These are phyloP conservation scores for Fusarium fracticaudum DNA, from an alignment of 2,329 filamentous ascomycete species.

Conservation along the genomic window DNA sequence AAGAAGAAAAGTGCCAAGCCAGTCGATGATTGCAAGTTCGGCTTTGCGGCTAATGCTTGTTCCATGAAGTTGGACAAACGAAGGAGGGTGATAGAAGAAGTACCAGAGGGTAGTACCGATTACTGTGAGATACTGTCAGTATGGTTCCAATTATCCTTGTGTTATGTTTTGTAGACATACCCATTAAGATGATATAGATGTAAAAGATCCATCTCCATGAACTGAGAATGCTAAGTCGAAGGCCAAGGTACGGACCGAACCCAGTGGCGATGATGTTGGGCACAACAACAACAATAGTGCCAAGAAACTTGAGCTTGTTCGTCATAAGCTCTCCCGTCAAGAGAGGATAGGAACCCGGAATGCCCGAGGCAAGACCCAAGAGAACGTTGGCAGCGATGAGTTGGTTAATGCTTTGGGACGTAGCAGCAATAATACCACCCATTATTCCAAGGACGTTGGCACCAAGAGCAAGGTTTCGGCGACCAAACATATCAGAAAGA, in stretches of 20 bases:
- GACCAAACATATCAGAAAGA: neutral
- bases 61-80: neutral
- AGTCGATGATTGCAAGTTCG: neutral
- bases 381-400: neutral
- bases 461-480: neutral
- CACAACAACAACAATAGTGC: neutral
- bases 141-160: rapidly evolving
- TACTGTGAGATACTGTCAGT: neutral
- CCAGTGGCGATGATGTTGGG: neutral
- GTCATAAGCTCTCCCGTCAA: neutral
- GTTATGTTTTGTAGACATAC: neutral
- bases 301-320: neutral
- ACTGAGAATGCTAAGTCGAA: neutral
- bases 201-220: neutral
- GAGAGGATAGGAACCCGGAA: neutral
- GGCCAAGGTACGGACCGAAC: neutral
- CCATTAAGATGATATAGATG: neutral
- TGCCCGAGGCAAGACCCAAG: neutral
- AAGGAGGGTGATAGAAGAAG: neutral
- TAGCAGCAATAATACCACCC: neutral
- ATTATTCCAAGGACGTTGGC: neutral
- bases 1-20: neutral
- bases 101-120: neutral
- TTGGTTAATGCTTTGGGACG: neutral
- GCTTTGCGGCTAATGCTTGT: neutral